Base-by-base conservation (phyloP, 371 early-diverging fungal genomes). In the Syncephalastrum racemosum region DNA sequence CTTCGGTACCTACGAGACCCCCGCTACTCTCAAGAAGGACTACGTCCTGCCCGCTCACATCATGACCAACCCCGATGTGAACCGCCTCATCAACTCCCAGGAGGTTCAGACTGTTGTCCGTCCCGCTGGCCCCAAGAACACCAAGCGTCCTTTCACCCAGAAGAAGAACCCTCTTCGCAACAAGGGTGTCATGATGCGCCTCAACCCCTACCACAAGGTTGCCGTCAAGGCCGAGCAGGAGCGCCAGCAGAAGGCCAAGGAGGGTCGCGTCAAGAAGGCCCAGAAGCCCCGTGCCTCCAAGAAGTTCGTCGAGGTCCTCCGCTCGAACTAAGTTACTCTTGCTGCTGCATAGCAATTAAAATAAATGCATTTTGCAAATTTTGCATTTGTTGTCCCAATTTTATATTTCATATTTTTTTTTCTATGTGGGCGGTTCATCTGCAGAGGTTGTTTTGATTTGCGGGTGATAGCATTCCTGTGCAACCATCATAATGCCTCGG, bases 101-200 rank as follows among this genome's bases (percentile, higher is more conserved):
- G 99, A 99, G 84, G 86, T 99, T 68, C 99, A 99, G 85, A 84
- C 92, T 58, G 93, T 96, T 59, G 85, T 98, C 70, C 90, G 92
- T 64, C 82, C 91, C 64, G 93, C 95, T 50, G 89, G 92, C 66
- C 68, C 86, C 70, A 79, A 85, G 80, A 66, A 74, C 77, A 79
- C 83, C 81, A 90, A 92, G 87, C 90, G 94, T 71, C 90, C 96
- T 42, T 91, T 81, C 88, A 84, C 90, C 68, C 93, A 91, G 80
- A 93, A 94, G 90, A 95, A 95, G 93, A 98, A 97, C 93, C 97
- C 97, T 60, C 90, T 97, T 73, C 88, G 88, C 82, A 96, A 95
- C 89, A 79, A 81, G 62, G 91, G 88, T 75, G 90, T 95, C 60
- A 89, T 95, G 84, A 83, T 89, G 79, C 90, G 94, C 63, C 90